A percentile compares a stretch with the other conserved stretches of the same genome.
Conservation (phyloP, 2,329 filamentous ascomycete species). For the Diaporthe australafricana region DNA sequence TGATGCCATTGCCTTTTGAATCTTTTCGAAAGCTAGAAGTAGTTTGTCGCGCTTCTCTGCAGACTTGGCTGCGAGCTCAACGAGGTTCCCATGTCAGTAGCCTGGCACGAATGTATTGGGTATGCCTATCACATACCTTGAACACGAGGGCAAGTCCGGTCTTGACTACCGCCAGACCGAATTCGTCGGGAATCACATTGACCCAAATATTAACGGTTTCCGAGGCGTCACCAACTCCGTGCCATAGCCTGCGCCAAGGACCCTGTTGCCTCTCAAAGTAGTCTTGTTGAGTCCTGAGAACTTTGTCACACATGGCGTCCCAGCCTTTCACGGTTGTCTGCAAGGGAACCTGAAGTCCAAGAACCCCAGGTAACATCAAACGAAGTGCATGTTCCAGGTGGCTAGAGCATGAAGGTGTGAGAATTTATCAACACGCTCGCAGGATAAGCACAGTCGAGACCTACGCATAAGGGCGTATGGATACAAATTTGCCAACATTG, state of each 20-base stretch:
- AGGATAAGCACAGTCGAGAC: neutral
- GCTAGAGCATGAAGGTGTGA: neutral
- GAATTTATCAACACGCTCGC: neutral
- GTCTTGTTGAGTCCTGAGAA: constrained; percentile 15
- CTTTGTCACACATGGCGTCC: neutral
- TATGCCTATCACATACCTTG: constrained; percentile 6
- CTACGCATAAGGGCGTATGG: constrained; percentile 1
- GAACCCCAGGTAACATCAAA: neutral
- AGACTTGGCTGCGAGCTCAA: constrained; percentile 19
- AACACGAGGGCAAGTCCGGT: constrained; percentile 20
- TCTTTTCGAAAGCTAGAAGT: constrained; percentile 1
- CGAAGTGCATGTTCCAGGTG: constrained; percentile 2
- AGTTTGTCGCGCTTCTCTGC: constrained; percentile 2
- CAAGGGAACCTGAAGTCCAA: neutral
- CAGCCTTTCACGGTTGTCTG: neutral
- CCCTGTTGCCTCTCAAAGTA: neutral
- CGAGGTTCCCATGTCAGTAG: neutral
- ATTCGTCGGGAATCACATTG: constrained; percentile 26
- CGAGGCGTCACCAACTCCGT: constrained; percentile 2
- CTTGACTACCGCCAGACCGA: constrained; percentile 24
- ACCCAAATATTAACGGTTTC: constrained; percentile 16
- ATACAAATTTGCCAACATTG: neutral
- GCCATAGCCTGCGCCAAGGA: constrained; percentile 14
- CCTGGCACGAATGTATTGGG: neutral
- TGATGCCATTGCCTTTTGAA: constrained; percentile 14